phyloP scores from a whole-genome alignment of 192 early-diverging fungal species.

The Entomortierella parvispora region DNA sequence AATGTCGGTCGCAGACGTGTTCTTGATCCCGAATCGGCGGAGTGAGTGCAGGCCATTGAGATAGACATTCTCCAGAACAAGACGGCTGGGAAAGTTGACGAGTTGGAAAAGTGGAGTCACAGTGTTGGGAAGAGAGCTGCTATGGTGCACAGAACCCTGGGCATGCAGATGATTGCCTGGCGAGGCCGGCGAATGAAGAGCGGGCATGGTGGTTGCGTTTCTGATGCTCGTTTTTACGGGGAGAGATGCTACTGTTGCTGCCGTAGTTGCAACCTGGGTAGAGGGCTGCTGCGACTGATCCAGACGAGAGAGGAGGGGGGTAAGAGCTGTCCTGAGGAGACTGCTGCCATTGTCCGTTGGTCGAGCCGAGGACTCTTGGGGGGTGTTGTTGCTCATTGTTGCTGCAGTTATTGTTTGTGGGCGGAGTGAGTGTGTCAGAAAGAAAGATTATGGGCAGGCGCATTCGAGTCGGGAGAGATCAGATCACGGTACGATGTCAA shows the following conservation, averaged over 20 bases:
- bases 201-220: background rate
- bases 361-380: too few relatives aligned
- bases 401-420: background rate
- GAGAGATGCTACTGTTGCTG: background rate
- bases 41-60: conserved; percentile 85
- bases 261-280: background rate
- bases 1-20: conserved; percentile 66
- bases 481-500: too few relatives aligned
- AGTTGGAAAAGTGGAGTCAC: conserved; percentile 60
- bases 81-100: conserved; percentile 62
- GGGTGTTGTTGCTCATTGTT: background rate
- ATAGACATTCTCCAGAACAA: conserved; percentile 84
- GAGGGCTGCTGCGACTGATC: background rate
- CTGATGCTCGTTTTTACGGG: too few relatives aligned
- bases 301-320: background rate
- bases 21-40: conserved; percentile 75
- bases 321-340: background rate
- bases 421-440: background rate
- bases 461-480: background rate
- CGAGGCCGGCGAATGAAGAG: background rate
- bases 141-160: background rate
- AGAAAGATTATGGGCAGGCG: too few relatives aligned
- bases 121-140: conserved; percentile 9
- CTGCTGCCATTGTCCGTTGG: background rate
- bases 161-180: background rate